Conservation (phyloP, 1,284 basidiomycete species). For the Microbotryum violaceum region DNA sequence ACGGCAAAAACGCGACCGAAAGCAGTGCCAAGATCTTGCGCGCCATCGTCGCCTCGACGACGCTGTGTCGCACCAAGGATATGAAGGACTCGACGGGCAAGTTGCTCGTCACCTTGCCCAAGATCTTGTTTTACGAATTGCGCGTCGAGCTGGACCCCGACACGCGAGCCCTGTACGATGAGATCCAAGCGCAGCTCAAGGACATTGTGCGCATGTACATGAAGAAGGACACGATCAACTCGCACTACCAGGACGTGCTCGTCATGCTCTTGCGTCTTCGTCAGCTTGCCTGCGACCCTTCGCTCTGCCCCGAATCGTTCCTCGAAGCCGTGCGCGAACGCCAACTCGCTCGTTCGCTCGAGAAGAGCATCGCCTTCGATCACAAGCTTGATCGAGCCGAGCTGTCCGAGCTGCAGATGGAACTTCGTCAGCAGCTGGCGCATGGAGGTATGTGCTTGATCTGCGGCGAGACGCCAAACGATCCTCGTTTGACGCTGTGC, state of each 20-base stretch:
- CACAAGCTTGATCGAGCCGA: too few relatives aligned
- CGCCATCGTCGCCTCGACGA: slow-evolving; percentile 66
- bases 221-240: slow-evolving; percentile 35
- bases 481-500: slow-evolving; percentile 26
- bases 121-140: slow-evolving; percentile 53
- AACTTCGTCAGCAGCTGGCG: slow-evolving; percentile 4
- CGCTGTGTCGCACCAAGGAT: slow-evolving; percentile 57
- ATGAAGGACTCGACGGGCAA: slow-evolving; percentile 74
- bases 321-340: slow-evolving; percentile 47
- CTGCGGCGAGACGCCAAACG: slow-evolving; percentile 18
- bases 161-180: slow-evolving; percentile 65
- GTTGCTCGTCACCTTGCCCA: slow-evolving; percentile 62
- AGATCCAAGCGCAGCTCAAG: slow-evolving; percentile 58
- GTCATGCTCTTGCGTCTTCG: slow-evolving; percentile 70
- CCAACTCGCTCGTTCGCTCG: slow-evolving; percentile 18
- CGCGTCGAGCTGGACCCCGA: slow-evolving; percentile 57
- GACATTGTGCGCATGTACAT: slow-evolving; percentile 57
- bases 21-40: slow-evolving; percentile 10
- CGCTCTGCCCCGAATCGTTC: slow-evolving; percentile 66
- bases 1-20: slow-evolving; percentile 4
- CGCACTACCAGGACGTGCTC: slow-evolving; percentile 38
- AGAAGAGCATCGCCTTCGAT: slow-evolving; percentile 2
- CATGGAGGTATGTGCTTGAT: slow-evolving; percentile 11
- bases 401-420: neutral
- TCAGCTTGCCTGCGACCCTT: slow-evolving; percentile 72